Percentiles rank a stretch among this genome's conserved stretches.
Conservation (phyloP, 768 basidiomycete species). For the Hygrophorus russula region DNA sequence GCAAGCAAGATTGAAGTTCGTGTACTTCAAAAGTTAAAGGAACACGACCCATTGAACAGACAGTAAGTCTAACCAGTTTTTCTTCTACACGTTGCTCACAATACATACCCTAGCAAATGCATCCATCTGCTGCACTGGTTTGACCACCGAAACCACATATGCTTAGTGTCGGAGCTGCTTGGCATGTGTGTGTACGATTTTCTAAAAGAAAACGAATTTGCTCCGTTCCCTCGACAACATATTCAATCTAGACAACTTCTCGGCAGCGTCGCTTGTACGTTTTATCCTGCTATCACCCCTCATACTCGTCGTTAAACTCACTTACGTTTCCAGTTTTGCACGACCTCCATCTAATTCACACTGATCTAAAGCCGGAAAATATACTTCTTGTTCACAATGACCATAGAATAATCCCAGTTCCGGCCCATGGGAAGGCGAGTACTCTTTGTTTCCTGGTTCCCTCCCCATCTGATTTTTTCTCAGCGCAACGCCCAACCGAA, state of each 20-base stretch:
- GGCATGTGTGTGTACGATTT: constrained; percentile 99
- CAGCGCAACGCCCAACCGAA: constrained; percentile 52
- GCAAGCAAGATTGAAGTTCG: constrained; percentile 97
- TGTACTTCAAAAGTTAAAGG: constrained; percentile 84
- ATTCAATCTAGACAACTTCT: constrained; percentile 89
- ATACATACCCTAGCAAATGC: constrained; percentile 64
- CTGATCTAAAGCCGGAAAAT: constrained; percentile 98
- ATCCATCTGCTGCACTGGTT: constrained; percentile 93
- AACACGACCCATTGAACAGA: constrained; percentile 76
- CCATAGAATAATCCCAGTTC: constrained; percentile 48
- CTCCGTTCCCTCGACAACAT: constrained; percentile 91
- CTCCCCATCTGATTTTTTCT: constrained; percentile 7
- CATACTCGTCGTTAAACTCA: constrained; percentile 1
- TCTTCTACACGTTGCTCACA: neutral
- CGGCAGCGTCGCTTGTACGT: constrained; percentile 88
- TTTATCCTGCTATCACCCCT: constrained; percentile 5
- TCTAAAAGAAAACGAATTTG: constrained; percentile 94
- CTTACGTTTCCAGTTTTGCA: constrained; percentile 61
- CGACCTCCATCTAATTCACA: constrained; percentile 85
- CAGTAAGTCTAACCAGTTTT: constrained; percentile 47
- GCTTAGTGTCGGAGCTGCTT: constrained; percentile 89
- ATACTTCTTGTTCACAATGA: constrained; percentile 88
- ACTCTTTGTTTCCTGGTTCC: constrained; percentile 3
- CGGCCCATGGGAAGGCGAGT: constrained; percentile 55
- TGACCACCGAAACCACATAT: constrained; percentile 96